Base-by-base conservation (phyloP, 331 rosid genomes). In the Erythrophleum ivorense region DNA sequence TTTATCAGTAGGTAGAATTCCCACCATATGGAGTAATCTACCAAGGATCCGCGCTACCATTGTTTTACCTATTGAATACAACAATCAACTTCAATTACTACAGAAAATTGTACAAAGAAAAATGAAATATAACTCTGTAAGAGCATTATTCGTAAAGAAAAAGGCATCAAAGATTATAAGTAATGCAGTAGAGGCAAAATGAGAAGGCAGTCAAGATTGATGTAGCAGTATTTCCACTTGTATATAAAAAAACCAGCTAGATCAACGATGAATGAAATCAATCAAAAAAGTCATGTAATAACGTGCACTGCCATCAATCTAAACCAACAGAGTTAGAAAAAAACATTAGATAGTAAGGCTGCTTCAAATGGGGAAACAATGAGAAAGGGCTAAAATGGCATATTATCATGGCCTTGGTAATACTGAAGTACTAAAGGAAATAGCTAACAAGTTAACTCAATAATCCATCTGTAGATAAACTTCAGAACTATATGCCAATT, bases 11-110 rank as follows among this genome's bases (percentile, higher is more conserved):
- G 98, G 97, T 72, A 96, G 91, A 85, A 96, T 91, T 83, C 99
- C 98, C 46, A 96, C 98, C 98, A 91, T 94, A 81, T 92, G 86
- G 80, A 94, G 98, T 84, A 96, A 85, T 84, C 80, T 94, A 79
- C 99, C 98, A 60, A 96, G 97, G 74, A 94, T 86, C 79, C 98
- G 90, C 49, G 99, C 99, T 29, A 96, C 89, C 99, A 94, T 94
- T 59, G 99, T 96, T 90, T 96, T 96, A 81, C 99, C 99, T 95
- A 75, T 86, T 38, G 66, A 85, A 80, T 48, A 63, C 31, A 78
- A 12, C 63, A 63, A 83, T 29, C 54, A 89, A 65, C 57, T 68
- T 78, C 73, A 15, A 38, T 70, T 71, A 7, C 76, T 29, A 63
- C 55, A 53, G 40, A 14, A 41, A 53, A 52, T 13, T 52, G 34